A percentile compares a stretch with the other conserved stretches of the same genome.
Evolutionary conservation across 202 grass and related monocot species (phyloP).

Genomic region (Setaria viridis): DNA sequence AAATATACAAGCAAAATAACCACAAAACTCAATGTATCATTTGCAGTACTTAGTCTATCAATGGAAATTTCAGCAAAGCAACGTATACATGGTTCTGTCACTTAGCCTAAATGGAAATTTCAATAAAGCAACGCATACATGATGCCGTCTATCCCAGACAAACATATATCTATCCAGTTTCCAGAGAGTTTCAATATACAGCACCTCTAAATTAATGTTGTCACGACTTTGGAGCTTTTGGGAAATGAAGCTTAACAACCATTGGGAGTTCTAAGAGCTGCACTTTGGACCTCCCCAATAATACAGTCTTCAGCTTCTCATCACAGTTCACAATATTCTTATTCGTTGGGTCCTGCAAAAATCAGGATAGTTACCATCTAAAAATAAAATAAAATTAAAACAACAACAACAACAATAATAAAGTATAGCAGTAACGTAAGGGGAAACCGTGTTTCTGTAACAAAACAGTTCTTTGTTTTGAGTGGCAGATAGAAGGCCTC

Average conservation of each 20-base stretch:
- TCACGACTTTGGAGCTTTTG: constrained; percentile 53
- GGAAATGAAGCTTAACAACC: constrained; percentile 83
- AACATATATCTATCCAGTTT: not conserved
- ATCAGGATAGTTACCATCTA: constrained; percentile 22
- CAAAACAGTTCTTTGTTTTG: not conserved
- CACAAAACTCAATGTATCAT: not conserved
- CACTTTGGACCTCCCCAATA: constrained; percentile 72
- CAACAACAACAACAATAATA: not conserved
- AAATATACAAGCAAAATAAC: not conserved
- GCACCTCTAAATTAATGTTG: not conserved
- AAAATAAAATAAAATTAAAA: not conserved
- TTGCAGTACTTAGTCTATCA: not conserved
- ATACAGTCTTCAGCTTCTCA: constrained; percentile 82
- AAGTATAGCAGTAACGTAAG: not conserved
- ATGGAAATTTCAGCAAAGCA: constrained; percentile 2
- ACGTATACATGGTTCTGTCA: not conserved
- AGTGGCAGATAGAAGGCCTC: not conserved
- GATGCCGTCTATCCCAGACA: not conserved
- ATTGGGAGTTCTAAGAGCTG: constrained; percentile 77
- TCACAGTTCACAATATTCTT: constrained; percentile 85
- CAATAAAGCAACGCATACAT: constrained; percentile 5
- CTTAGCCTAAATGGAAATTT: not conserved
- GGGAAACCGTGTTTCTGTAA: not conserved
- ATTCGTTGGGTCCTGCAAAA: constrained; percentile 79
- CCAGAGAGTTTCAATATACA: not conserved